Evolutionary conservation across 1,139 yeast genomes (phyloP).

Genomic region (Meyerozyma guilliermondii): DNA sequence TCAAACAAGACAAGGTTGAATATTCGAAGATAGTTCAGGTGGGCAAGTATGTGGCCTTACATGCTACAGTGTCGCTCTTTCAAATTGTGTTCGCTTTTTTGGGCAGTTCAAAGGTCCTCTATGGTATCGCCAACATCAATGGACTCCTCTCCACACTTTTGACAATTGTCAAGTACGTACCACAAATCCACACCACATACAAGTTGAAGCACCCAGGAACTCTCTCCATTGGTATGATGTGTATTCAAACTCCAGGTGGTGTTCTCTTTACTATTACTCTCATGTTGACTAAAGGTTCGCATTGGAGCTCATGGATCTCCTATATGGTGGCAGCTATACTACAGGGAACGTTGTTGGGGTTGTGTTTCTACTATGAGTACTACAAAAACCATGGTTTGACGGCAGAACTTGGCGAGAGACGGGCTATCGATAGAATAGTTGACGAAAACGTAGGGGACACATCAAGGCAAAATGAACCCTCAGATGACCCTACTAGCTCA

Average conservation of each 20-base stretch:
- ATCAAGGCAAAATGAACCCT: neutral
- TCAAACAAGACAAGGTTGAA: slow-evolving; percentile 43
- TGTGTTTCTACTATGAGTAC: slow-evolving; percentile 48
- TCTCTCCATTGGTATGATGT: slow-evolving; percentile 75
- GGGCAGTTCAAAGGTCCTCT: slow-evolving; percentile 14
- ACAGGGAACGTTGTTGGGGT: slow-evolving; percentile 49
- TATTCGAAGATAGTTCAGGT: slow-evolving; percentile 37
- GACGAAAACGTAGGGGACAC: slow-evolving; percentile 4
- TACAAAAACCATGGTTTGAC: slow-evolving; percentile 21
- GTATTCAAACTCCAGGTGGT: slow-evolving; percentile 89
- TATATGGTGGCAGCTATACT: slow-evolving; percentile 67
- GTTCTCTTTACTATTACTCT: slow-evolving; percentile 69
- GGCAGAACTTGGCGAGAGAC: slow-evolving; percentile 28
- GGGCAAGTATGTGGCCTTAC: slow-evolving; percentile 34
- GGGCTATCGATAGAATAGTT: slow-evolving; percentile 29
- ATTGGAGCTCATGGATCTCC: slow-evolving; percentile 87
- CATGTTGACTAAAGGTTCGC: slow-evolving; percentile 67
- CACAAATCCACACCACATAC: slow-evolving; percentile 73
- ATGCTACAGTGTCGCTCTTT: slow-evolving; percentile 30
- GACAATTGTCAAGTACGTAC: slow-evolving; percentile 71
- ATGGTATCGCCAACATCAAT: slow-evolving; percentile 50
- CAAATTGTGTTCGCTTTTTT: slow-evolving; percentile 28
- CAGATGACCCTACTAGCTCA: neutral
- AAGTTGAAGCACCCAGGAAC: slow-evolving; percentile 74
- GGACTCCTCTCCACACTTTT: slow-evolving; percentile 61